Evolutionary conservation across 108 stramenopile genomes (phyloP).

Genomic region (Pseudonitzschia multistriata): DNA sequence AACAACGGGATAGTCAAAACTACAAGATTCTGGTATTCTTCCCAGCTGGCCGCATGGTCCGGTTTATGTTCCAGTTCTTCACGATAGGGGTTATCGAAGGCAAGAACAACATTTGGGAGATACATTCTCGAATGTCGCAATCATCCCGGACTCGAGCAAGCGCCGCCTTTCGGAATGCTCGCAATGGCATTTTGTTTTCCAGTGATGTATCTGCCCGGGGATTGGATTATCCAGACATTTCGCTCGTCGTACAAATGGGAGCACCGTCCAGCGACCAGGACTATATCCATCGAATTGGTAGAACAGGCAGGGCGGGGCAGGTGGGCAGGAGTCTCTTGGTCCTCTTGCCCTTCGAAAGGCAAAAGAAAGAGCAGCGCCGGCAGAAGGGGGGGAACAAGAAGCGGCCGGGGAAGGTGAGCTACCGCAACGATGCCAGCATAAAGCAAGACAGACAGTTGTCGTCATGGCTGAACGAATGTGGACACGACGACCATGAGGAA

Average conservation of each 20-base stretch:
- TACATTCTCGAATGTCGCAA: conserved; percentile 89
- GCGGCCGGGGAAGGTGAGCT: conserved; percentile 5
- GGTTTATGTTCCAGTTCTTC: conserved; percentile 80
- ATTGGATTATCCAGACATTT: conserved; percentile 68
- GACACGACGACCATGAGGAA: neutral
- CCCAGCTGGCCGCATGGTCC: conserved; percentile 79
- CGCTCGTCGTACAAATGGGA: conserved; percentile 79
- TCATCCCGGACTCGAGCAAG: conserved; percentile 66
- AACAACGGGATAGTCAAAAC: conserved; percentile 50
- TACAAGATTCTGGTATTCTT: conserved; percentile 89
- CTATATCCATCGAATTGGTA: conserved; percentile 92
- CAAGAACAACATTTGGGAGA: conserved; percentile 44
- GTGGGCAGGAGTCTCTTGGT: conserved; percentile 59
- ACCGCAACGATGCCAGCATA: neutral
- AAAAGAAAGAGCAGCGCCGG: conserved; percentile 10
- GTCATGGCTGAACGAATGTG: neutral
- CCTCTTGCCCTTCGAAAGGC: conserved; percentile 47
- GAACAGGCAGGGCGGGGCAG: conserved; percentile 88
- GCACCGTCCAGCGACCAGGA: conserved; percentile 66
- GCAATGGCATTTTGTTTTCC: conserved; percentile 67
- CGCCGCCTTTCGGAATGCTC: conserved; percentile 50
- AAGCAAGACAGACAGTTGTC: conserved; percentile 9
- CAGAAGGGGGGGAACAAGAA: neutral
- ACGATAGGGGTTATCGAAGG: conserved; percentile 30
- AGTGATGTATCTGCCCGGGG: conserved; percentile 91